Conservation (phyloP, 768 basidiomycete species). For the Podaxis carcinomalis region DNA sequence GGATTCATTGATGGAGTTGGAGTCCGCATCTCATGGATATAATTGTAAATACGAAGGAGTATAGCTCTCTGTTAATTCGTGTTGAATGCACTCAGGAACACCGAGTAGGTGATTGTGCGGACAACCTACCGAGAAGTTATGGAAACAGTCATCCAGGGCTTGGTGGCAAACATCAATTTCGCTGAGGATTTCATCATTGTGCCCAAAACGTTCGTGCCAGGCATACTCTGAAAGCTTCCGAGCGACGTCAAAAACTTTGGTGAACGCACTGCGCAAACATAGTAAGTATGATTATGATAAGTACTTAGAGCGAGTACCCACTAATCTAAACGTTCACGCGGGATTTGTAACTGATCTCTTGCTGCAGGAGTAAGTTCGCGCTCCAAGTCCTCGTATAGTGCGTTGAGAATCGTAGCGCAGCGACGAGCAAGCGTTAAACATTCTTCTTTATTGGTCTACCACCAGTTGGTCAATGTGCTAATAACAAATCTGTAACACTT, state of each 20-base stretch:
- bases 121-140: neutral
- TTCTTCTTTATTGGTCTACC: neutral
- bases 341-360: neutral
- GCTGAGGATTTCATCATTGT: neutral
- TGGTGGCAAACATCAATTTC: neutral
- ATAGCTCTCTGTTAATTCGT: neutral
- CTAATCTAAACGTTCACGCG: neutral
- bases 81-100: no score
- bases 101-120: neutral
- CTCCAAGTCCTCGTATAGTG: neutral
- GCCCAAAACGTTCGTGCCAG: neutral
- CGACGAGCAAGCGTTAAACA: neutral
- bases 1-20: no score
- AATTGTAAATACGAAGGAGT: neutral
- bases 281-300: neutral
- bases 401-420: neutral
- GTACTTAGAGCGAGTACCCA: neutral
- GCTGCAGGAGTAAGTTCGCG: neutral
- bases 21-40: neutral
- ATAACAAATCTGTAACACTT: neutral
- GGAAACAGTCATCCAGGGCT: neutral
- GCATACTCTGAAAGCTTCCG: neutral
- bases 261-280: neutral
- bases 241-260: neutral
- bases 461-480: neutral